A percentile compares a stretch with the other conserved stretches of the same genome.
phyloP scores from a whole-genome alignment of 2,329 filamentous ascomycete species.

The Penicillium glabrum region DNA sequence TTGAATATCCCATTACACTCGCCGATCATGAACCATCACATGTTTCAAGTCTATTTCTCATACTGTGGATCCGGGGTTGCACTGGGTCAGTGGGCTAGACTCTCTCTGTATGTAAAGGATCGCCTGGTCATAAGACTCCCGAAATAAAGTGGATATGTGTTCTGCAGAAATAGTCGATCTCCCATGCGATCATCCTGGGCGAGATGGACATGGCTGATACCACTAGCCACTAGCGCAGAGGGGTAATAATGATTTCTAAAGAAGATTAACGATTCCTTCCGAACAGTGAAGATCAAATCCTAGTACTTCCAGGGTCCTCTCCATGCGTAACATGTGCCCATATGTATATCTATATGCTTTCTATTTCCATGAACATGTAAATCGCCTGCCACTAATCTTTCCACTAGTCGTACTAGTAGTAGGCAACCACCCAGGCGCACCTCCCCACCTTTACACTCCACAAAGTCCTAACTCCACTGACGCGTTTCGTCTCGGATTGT shows the following conservation, averaged over 20 bases:
- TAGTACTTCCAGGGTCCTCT: no score
- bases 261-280: background rate
- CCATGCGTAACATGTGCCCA: background rate
- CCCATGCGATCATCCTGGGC: conserved; percentile 12
- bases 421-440: background rate
- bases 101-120: conserved; percentile 1
- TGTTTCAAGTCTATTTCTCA: background rate
- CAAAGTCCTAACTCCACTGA: conserved; percentile 1
- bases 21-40: background rate
- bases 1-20: background rate
- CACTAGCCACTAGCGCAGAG: background rate
- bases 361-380: background rate
- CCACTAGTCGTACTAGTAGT: background rate
- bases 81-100: conserved; percentile 3
- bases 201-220: conserved; percentile 5
- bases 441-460: background rate
- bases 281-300: no score
- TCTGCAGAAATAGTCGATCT: conserved; percentile 20
- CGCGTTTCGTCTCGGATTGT: conserved; percentile 1
- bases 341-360: background rate
- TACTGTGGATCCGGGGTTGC: conserved; percentile 10
- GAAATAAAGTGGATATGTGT: conserved; percentile 8
- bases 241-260: background rate
- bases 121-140: conserved; percentile 17
- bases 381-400: background rate